Base-by-base conservation (phyloP, 306 rosid genomes). In the Sechiopsis laciniata region DNA sequence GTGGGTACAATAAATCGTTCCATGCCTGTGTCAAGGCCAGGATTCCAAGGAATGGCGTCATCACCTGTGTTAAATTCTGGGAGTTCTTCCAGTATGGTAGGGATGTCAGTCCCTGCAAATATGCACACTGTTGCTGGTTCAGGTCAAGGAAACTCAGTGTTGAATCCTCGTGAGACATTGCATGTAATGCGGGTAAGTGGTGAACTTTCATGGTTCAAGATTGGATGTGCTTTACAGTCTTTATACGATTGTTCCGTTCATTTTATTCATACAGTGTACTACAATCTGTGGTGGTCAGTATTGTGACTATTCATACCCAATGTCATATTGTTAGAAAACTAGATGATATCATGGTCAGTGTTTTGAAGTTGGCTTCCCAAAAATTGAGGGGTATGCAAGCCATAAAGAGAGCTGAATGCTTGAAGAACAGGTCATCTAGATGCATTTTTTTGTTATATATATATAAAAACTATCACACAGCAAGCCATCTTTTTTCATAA, bases 171-270 rank as follows among this genome's bases (percentile, higher is more conserved):
- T 10, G 99, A 95, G 35, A 35, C 84, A 76, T 77, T 83, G 77
- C 92, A 89, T 55, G 85, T 89, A 87, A 87, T 87, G 86, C 84
- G 96, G 91, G 99, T 95, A 84, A 87, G 97, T 81, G 64, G 53
- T 81, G 74, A 40, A 71, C 66, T 13, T 21, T 73, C 53, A 37
- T 60, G 67, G 42, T 82, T 60, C 51, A 10, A 57, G 67, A 68
- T 68, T 48, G 73, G 42, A 22, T 68, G 13, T 50, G 45, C 21
- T 50, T 21, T 45, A 19, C 40, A 7, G 58, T 12, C 2, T 19
- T 68, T 48, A 8, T 68, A 3, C 1, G 56, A 46, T 20, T 19
- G 55, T 20, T 48, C 11, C 7, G 10, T 17, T 55, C 11, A 46
- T 68, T 68, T 68, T 48, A 46, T 57, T 48, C 14, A 20, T 65